A percentile compares a stretch with the other conserved stretches of the same genome.
phyloP scores from a whole-genome alignment of 345 rosid species.

The Brassica incana region DNA sequence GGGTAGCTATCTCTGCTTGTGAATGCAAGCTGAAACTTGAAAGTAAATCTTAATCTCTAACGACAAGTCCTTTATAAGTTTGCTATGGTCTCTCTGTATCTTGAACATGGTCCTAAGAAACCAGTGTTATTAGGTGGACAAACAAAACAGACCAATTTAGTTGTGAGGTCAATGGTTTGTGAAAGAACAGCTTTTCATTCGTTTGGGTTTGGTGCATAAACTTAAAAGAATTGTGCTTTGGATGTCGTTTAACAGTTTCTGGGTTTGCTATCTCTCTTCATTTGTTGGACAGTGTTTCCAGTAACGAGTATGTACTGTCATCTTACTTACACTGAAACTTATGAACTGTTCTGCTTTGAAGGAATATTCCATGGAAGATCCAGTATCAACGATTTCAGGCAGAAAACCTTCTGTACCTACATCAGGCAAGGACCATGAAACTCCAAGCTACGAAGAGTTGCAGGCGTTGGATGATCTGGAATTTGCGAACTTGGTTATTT shows the following conservation, averaged over 20 bases:
- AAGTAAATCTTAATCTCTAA: not conserved
- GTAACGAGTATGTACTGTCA: not conserved
- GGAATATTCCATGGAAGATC: slow-evolving; percentile 52
- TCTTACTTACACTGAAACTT: slow-evolving; percentile 2
- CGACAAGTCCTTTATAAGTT: not conserved
- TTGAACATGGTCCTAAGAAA: not conserved
- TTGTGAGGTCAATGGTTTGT: not conserved
- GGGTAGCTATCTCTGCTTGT: not conserved
- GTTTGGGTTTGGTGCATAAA: not conserved
- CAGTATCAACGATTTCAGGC: slow-evolving; percentile 44
- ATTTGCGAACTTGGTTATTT: slow-evolving; percentile 81
- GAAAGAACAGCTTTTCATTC: not conserved
- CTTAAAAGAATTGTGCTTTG: not conserved
- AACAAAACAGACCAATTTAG: not conserved
- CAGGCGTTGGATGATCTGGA: slow-evolving; percentile 80
- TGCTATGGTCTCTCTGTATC: not conserved
- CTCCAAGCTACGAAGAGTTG: slow-evolving; percentile 65
- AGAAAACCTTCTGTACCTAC: slow-evolving; percentile 34
- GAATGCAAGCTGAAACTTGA: not conserved
- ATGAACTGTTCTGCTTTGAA: slow-evolving; percentile 40
- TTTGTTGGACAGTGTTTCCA: not conserved
- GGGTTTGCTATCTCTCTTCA: slow-evolving; percentile 1
- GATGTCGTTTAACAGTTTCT: slow-evolving; percentile 3
- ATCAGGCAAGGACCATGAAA: slow-evolving; percentile 37
- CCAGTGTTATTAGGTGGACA: not conserved